Evolutionary conservation across 208 protist genomes (phyloP), one percentile per base, ranked within the genome.

Genomic region (Naegleria fowleri): DNA sequence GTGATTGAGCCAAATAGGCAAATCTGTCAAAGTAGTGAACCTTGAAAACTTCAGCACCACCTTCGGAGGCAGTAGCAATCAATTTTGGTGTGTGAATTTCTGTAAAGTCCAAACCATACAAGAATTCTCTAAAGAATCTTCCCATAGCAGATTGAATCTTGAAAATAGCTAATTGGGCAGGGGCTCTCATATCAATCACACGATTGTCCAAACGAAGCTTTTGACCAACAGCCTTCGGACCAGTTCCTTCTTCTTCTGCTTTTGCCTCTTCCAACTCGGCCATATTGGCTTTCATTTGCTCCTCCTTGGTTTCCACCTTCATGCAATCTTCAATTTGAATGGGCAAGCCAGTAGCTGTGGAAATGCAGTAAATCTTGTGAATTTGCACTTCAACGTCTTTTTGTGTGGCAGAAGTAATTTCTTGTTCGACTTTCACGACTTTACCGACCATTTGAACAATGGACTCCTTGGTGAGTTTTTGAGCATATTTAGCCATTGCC

Each of bases 31-130:
- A 98, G 95, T 98, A 98, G 89, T 95, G 91, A n/a, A 98, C 92
- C 94, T 98, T 97, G 93, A 98, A 98, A 86, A 98, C 96, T 86
- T 97, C 96, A 16, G 96, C 95, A 83, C 96, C 96, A 22, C 99
- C 98, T 95, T 99, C 99, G 92, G 95, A 98, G 19, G 98, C 96
- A 25, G 96, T 95, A 85, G 94, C 95, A 94, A 99, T 99, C 90
- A 99, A 97, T 94, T 99, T 99, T 36, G 99, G 99, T 6, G 98
- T 97, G 95, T 99, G 98, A 91, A 99, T 99, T 93, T 99, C 98
- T 15, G 96, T 95, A 94, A 99, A 99, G 87, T 97, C 96, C 33
- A 96, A 93, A 48, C 94, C 91, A 90, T 96, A 91, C 15, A 99
- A 94, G 92, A 96, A 99, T 91, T 99, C 95, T 91, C 98, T 95